Conservation (phyloP, 2,329 filamentous ascomycete species). For the Trichophyton schoenleinii region DNA sequence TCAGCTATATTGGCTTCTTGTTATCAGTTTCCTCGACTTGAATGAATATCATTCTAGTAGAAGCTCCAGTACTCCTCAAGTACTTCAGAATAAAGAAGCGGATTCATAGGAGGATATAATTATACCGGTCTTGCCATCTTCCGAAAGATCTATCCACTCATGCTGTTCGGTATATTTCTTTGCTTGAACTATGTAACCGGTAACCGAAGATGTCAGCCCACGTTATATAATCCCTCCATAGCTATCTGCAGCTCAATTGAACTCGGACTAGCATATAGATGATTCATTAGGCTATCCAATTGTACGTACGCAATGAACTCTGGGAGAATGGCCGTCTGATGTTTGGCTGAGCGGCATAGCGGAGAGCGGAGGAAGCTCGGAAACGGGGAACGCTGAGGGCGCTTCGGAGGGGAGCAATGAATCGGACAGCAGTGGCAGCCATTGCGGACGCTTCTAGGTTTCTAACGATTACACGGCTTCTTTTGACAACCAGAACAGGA, state of each 20-base stretch:
- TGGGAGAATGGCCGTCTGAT: constrained; percentile 28
- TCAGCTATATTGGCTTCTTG: background rate
- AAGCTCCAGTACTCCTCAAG: background rate
- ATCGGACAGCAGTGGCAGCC: constrained; percentile 25
- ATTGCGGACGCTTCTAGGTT: constrained; percentile 18
- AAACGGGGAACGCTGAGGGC: constrained; percentile 10
- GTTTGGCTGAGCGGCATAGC: constrained; percentile 8
- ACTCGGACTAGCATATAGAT: background rate
- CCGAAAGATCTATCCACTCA: constrained; percentile 89
- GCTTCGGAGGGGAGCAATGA: constrained; percentile 11
- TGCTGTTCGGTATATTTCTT: constrained; percentile 95
- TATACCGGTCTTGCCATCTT: constrained; percentile 65
- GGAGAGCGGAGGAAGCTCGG: constrained; percentile 10
- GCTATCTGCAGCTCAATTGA: background rate
- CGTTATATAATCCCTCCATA: background rate
- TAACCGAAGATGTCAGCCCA: background rate
- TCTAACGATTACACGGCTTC: background rate
- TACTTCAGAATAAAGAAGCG: constrained; percentile 15
- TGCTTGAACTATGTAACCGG: constrained; percentile 24
- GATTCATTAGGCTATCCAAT: constrained; percentile 3
- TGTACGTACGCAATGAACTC: constrained; percentile 28
- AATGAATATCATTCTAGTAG: background rate
- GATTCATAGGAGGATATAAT: background rate
- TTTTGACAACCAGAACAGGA: background rate
- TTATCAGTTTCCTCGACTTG: background rate